phyloP scores from a whole-genome alignment of 352 stramenopile species.

The Phytophthora brassicae region DNA sequence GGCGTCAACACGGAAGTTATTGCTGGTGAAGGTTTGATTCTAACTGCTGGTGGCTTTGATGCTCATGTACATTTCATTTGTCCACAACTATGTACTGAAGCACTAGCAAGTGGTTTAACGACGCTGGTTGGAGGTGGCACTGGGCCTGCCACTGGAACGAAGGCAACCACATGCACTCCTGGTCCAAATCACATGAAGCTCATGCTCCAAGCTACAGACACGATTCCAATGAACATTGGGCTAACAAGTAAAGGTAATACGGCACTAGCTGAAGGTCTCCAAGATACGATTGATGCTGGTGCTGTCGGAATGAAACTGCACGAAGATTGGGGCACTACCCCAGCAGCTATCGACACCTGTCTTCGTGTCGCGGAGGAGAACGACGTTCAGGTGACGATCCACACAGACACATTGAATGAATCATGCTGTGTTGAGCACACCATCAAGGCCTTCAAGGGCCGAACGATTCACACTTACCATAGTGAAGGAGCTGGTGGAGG shows the following conservation, averaged over 20 bases:
- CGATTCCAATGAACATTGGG: slow-evolving; percentile 95
- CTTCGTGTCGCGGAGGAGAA: slow-evolving; percentile 90
- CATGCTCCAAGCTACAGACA: slow-evolving; percentile 95
- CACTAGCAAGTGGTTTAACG: slow-evolving; percentile 91
- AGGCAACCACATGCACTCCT: slow-evolving; percentile 97
- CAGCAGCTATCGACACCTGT: slow-evolving; percentile 93
- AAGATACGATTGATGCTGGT: slow-evolving; percentile 91
- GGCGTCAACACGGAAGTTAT: slow-evolving; percentile 95
- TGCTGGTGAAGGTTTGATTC: slow-evolving; percentile 94
- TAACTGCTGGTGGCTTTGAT: slow-evolving; percentile 95
- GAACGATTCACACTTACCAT: slow-evolving; percentile 97
- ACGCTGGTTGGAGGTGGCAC: slow-evolving; percentile 92
- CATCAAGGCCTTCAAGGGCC: slow-evolving; percentile 93
- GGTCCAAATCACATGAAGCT: slow-evolving; percentile 93
- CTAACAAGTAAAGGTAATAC: slow-evolving; percentile 97
- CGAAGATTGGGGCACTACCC: slow-evolving; percentile 98
- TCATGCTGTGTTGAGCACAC: slow-evolving; percentile 95
- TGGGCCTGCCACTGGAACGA: slow-evolving; percentile 91
- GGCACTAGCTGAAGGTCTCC: slow-evolving; percentile 76
- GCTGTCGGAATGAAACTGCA: slow-evolving; percentile 97
- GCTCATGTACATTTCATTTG: slow-evolving; percentile 98
- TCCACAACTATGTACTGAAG: slow-evolving; percentile 92
- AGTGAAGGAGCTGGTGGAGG: slow-evolving; percentile 93
- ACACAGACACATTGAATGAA: slow-evolving; percentile 98
- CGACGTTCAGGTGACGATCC: slow-evolving; percentile 96